Evolutionary conservation across 129 eudicot genomes (phyloP).

Genomic region (Tagetes patula): DNA sequence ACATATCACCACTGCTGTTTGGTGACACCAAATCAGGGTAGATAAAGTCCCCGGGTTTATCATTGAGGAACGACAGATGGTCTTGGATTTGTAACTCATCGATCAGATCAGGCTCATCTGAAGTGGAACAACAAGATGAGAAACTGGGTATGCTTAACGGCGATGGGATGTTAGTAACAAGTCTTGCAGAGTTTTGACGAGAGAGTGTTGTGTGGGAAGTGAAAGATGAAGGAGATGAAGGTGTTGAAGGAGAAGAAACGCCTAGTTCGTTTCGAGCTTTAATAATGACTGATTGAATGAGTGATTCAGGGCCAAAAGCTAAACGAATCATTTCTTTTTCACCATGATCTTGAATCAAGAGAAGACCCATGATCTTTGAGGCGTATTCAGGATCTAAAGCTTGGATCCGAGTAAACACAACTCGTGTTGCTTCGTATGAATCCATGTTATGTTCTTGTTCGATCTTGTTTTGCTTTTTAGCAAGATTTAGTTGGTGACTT

Average conservation of each 20-base stretch:
- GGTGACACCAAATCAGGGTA: conserved; percentile 46
- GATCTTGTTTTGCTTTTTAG: no score
- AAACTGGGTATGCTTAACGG: conserved; percentile 58
- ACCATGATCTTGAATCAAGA: conserved; percentile 80
- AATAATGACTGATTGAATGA: conserved; percentile 60
- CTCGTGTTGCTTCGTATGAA: conserved; percentile 90
- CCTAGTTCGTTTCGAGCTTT: conserved; percentile 70
- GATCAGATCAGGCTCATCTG: conserved; percentile 53
- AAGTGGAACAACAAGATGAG: no score
- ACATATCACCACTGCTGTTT: conserved; percentile 26
- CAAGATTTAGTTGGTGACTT: no score
- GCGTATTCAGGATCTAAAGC: conserved; percentile 83
- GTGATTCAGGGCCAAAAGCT: conserved; percentile 83
- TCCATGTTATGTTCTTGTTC: no score
- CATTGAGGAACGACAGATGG: conserved; percentile 74
- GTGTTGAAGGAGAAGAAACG: conserved; percentile 55
- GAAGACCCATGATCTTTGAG: conserved; percentile 85
- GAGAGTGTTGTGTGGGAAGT: conserved; percentile 40
- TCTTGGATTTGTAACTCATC: conserved; percentile 76
- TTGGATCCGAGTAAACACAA: conserved; percentile 72
- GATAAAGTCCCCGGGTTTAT: conserved; percentile 34
- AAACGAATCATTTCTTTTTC: conserved; percentile 91
- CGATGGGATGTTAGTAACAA: conserved; percentile 48
- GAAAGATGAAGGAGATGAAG: conserved; percentile 53
- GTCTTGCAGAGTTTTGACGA: conserved; percentile 52